phyloP scores from a whole-genome alignment of 352 stramenopile species.

The Pythium grandisporangium region DNA sequence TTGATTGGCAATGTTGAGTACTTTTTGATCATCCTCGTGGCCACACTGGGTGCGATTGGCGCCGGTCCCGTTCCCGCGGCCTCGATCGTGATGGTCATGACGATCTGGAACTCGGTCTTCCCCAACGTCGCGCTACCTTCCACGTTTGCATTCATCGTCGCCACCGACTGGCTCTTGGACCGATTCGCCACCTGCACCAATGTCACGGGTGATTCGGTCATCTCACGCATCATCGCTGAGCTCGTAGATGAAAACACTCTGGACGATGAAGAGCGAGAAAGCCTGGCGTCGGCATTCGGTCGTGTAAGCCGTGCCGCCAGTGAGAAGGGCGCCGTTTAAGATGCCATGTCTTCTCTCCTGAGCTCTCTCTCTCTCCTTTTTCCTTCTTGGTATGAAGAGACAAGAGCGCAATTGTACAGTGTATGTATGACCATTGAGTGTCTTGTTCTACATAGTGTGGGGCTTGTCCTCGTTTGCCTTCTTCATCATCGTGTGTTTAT shows the following conservation, averaged over 20 bases:
- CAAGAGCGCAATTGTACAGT: no score
- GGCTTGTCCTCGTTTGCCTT: no score
- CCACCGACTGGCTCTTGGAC: slow-evolving; percentile 20
- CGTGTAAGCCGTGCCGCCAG: no score
- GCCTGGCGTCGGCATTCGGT: not conserved
- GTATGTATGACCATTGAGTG: no score
- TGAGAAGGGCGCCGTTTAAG: no score
- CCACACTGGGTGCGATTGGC: slow-evolving; percentile 14
- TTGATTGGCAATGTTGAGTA: slow-evolving; percentile 11
- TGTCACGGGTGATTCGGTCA: slow-evolving; percentile 15
- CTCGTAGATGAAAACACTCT: slow-evolving; percentile 4
- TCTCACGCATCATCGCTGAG: slow-evolving; percentile 13
- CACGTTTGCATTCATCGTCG: slow-evolving; percentile 14
- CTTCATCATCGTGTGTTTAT: no score
- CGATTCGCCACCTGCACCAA: slow-evolving; percentile 15
- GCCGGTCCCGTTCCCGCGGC: slow-evolving; percentile 9
- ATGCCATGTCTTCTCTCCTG: no score
- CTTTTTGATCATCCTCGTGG: slow-evolving; percentile 16
- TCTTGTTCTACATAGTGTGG: no score
- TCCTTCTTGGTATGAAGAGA: no score
- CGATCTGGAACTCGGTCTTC: slow-evolving; percentile 19
- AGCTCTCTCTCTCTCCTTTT: no score
- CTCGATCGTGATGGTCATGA: slow-evolving; percentile 14
- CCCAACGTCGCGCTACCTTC: slow-evolving; percentile 5
- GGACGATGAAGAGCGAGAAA: slow-evolving; percentile 3